These are phyloP conservation scores for Vinca minor DNA, from an alignment of 257 asterid species.

Conservation along the genomic window DNA sequence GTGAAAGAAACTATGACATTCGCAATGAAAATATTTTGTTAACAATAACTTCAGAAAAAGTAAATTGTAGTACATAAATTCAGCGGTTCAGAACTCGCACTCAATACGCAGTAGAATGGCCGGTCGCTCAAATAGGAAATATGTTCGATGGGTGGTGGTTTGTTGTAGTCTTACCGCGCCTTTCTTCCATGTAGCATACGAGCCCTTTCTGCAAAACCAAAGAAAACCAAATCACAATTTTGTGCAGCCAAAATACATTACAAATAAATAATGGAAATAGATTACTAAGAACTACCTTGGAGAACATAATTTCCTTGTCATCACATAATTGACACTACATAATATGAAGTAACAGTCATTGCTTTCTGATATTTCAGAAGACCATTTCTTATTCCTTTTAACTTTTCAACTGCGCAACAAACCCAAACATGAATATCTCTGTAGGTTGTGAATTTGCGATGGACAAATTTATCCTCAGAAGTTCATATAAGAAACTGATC, in stretches of 20 bases:
- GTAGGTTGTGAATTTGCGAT: neutral
- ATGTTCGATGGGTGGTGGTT: neutral
- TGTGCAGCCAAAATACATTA: neutral
- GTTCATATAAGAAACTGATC: neutral
- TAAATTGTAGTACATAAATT: neutral
- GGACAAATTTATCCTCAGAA: neutral
- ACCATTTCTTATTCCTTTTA: conserved; percentile 1
- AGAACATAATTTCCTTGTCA: conserved; percentile 9
- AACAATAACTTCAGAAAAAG: too few relatives aligned
- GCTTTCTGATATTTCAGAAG: neutral
- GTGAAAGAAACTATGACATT: too few relatives aligned
- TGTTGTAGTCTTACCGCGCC: conserved; percentile 3
- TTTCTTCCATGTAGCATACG: neutral
- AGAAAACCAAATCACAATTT: neutral
- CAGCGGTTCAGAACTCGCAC: neutral
- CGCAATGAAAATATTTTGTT: too few relatives aligned
- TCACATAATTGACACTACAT: conserved; percentile 8
- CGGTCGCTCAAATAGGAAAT: neutral
- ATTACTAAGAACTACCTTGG: conserved; percentile 11
- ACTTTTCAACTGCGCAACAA: neutral
- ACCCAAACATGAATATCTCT: neutral
- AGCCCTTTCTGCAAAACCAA: conserved; percentile 9
- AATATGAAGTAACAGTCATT: conserved; percentile 3
- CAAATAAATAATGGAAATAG: neutral
- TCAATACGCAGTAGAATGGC: neutral